Evolutionary conservation across 2,329 filamentous ascomycete genomes (phyloP).

Genomic region (Metarhizium rileyi): DNA sequence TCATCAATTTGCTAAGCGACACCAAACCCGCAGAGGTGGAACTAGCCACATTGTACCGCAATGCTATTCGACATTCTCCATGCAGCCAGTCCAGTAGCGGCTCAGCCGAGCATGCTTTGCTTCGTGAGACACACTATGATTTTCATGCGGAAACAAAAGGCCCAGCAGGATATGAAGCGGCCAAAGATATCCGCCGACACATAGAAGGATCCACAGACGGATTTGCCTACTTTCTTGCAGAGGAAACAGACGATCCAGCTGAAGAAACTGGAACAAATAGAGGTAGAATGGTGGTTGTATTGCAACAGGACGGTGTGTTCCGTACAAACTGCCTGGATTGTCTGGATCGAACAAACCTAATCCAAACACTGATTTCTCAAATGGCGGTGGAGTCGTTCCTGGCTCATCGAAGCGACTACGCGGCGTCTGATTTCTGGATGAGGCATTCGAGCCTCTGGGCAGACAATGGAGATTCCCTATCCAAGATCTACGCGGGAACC

Average conservation of each 20-base stretch:
- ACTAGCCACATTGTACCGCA: conserved; percentile 67
- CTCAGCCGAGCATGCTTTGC: conserved; percentile 58
- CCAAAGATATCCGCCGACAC: conserved; percentile 69
- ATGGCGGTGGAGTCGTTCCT: conserved; percentile 87
- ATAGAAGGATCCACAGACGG: conserved; percentile 72
- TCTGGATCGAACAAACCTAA: conserved; percentile 87
- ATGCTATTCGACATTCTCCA: conserved; percentile 65
- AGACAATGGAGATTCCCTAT: conserved; percentile 90
- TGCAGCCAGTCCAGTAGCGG: conserved; percentile 51
- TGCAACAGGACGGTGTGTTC: conserved; percentile 94
- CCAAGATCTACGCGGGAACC: conserved; percentile 92
- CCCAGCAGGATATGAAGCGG: conserved; percentile 79
- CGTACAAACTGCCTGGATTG: conserved; percentile 95
- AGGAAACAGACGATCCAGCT: conserved; percentile 52
- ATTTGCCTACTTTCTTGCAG: conserved; percentile 86
- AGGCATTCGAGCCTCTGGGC: conserved; percentile 91
- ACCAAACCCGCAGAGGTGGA: conserved; percentile 80
- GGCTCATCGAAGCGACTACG: conserved; percentile 56
- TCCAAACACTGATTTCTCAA: conserved; percentile 90
- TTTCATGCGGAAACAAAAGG: conserved; percentile 92
- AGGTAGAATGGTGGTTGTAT: conserved; percentile 51
- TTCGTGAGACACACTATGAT: conserved; percentile 82
- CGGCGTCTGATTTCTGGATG: conserved; percentile 78
- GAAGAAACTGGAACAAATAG: conserved; percentile 28
- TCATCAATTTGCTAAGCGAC: conserved; percentile 89